Evolutionary conservation across 2,329 filamentous ascomycete species (phyloP), one percentile per base, ranked within the genome.

Genomic region (Ilyonectria mors-panacis): DNA sequence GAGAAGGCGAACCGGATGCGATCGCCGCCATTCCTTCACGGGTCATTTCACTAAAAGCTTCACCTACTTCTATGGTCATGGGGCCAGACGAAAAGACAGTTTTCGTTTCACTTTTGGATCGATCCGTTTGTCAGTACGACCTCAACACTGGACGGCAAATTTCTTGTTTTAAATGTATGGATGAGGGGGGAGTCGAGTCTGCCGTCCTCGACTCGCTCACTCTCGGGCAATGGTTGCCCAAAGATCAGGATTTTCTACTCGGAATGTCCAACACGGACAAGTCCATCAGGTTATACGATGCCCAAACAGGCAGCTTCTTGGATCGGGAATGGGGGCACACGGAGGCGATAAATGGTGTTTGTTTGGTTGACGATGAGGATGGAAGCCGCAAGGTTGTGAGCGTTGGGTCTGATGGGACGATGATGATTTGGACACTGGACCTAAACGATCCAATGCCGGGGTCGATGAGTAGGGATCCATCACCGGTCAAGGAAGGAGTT

Each of bases 211-310:
- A 95, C 70, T 93, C 93, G 1, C 85, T 99, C 33, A 89, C 90
- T 2, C 89, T 91, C 64, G 90, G 78, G 75, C 89, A 77, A 82
- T 89, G 74, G 80, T 86, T 68, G 80, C 87, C 81, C 50, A 85
- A 79, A 78, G 89, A 84, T 45, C 81, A 87, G 3, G 88, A 91
- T 30, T 88, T 97, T 57, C 86, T 99, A 58, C 87, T 96, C 19
- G 95, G 94, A n/a, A 88, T 96, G 12, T 98, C 95, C 9, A 95
- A 95, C 73, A 97, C 94, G 1, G 96, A 99, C 80, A 99, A 98
- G 78, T 98, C 96, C 1, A 92, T 99, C 63, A 88, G 96, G 39
- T 84, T 99, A 17, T 99, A 99, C 75, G 93, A 97, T 72, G 85
- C 89, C 33, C 91, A 92, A 68, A 91, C 89, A 47, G 95, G 95